Conservation (phyloP, 2,329 filamentous ascomycete species). For the Fulvia fulva region DNA sequence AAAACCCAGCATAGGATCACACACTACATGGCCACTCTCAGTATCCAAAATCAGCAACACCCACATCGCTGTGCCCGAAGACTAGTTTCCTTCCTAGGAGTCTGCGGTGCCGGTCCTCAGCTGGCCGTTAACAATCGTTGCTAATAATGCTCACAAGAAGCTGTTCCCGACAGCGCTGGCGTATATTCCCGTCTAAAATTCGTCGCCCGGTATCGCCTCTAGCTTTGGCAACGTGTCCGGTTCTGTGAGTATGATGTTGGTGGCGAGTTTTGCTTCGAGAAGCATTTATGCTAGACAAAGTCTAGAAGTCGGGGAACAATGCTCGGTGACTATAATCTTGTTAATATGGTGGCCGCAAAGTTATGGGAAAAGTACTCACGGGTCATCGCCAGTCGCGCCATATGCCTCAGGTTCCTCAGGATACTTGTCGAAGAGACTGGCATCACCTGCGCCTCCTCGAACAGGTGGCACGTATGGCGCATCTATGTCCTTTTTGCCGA, state of each 20-base stretch:
- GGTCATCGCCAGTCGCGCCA: constrained; percentile 71
- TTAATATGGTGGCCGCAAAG: too few species aligned
- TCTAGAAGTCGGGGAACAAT: constrained; percentile 1
- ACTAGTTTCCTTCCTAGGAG: too few species aligned
- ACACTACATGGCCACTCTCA: neutral
- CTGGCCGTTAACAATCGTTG: neutral
- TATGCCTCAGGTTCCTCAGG: constrained; percentile 95
- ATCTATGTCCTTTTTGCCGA: constrained; percentile 95
- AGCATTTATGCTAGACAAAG: neutral
- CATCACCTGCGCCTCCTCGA: constrained; percentile 87
- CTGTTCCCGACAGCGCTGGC: neutral
- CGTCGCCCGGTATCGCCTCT: neutral
- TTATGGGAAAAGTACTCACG: constrained; percentile 74
- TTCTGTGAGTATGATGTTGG: neutral
- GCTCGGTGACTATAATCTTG: neutral
- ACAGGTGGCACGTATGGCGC: constrained; percentile 96
- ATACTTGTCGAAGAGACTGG: constrained; percentile 97
- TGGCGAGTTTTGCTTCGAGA: neutral
- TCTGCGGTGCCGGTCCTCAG: neutral
- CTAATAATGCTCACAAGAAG: neutral
- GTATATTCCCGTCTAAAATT: neutral
- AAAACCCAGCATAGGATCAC: too few species aligned
- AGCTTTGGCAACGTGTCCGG: neutral
- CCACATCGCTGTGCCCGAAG: neutral
- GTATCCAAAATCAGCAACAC: neutral